Evolutionary conservation across 1,139 yeast species (phyloP).

Genomic region (Hanseniaspora sp.): DNA sequence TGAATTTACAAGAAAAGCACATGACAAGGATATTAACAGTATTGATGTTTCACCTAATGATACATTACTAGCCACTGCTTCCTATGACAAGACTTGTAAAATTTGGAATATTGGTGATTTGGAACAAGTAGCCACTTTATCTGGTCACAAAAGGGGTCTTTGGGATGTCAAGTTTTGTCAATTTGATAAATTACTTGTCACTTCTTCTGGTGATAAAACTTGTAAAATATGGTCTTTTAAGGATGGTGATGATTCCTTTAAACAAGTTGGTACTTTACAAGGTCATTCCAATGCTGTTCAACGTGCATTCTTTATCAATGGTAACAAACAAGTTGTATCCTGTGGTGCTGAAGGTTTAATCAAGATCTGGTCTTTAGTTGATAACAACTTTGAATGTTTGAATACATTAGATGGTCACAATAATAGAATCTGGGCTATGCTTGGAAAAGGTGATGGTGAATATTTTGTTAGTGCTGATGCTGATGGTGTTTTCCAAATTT

Average conservation of each 20-base stretch:
- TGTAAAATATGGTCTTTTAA: slow-evolving; percentile 77
- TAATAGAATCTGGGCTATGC: slow-evolving; percentile 88
- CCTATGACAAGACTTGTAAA: slow-evolving; percentile 88
- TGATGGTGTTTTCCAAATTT: slow-evolving; percentile 77
- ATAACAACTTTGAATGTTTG: slow-evolving; percentile 54
- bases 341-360: slow-evolving; percentile 93
- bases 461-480: slow-evolving; percentile 81
- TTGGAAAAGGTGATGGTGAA: slow-evolving; percentile 53
- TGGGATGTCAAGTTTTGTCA: slow-evolving; percentile 84
- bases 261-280: slow-evolving; percentile 73
- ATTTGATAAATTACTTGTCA: slow-evolving; percentile 61
- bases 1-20: slow-evolving; percentile 86
- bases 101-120: slow-evolving; percentile 78
- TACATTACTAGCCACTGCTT: slow-evolving; percentile 78
- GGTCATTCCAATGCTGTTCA: slow-evolving; percentile 92
- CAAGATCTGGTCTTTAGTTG: slow-evolving; percentile 71
- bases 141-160: slow-evolving; percentile 86
- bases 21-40: slow-evolving; percentile 88
- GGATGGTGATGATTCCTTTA: slow-evolving; percentile 37
- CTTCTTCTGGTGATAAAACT: slow-evolving; percentile 86
- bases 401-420: slow-evolving; percentile 84
- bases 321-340: slow-evolving; percentile 59
- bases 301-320: slow-evolving; percentile 58
- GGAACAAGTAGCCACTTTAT: slow-evolving; percentile 69
- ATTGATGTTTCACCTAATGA: slow-evolving; percentile 84